These are phyloP conservation scores for Ogataea methylovora DNA, from an alignment of 805 yeast species.

Conservation along the genomic window DNA sequence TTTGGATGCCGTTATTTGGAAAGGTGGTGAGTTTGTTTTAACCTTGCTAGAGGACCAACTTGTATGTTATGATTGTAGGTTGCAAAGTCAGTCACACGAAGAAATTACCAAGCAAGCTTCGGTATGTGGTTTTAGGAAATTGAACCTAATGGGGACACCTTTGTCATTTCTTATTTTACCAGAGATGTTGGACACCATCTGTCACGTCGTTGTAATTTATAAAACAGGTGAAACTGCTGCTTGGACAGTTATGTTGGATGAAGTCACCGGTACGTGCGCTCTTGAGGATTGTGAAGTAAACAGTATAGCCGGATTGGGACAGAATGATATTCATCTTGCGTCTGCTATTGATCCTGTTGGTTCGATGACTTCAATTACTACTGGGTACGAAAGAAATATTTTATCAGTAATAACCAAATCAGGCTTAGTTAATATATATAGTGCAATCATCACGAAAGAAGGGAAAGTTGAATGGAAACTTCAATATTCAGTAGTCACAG, in stretches of 20 bases:
- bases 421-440: conserved; percentile 45
- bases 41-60: conserved; percentile 37
- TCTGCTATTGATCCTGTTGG: conserved; percentile 65
- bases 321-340: not conserved
- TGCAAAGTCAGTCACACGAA: conserved; percentile 11
- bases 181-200: conserved; percentile 19
- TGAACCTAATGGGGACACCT: conserved; percentile 9
- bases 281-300: conserved; percentile 25
- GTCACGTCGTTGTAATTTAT: conserved; percentile 46
- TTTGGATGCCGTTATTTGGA: conserved; percentile 39
- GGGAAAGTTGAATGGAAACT: conserved; percentile 43
- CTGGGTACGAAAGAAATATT: conserved; percentile 30
- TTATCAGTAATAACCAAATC: conserved; percentile 49
- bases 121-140: conserved; percentile 6
- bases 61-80: conserved; percentile 57
- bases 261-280: conserved; percentile 7
- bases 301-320: conserved; percentile 26
- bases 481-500: conserved; percentile 45
- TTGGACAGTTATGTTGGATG: conserved; percentile 30
- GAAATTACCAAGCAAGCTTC: conserved; percentile 20
- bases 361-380: conserved; percentile 28
- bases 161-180: conserved; percentile 29
- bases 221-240: conserved; percentile 26
- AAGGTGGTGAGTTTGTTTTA: conserved; percentile 37
- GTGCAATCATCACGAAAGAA: conserved; percentile 21